These are phyloP conservation scores for Phylloporus sp. DNA, from an alignment of 768 basidiomycete species.

Conservation along the genomic window DNA sequence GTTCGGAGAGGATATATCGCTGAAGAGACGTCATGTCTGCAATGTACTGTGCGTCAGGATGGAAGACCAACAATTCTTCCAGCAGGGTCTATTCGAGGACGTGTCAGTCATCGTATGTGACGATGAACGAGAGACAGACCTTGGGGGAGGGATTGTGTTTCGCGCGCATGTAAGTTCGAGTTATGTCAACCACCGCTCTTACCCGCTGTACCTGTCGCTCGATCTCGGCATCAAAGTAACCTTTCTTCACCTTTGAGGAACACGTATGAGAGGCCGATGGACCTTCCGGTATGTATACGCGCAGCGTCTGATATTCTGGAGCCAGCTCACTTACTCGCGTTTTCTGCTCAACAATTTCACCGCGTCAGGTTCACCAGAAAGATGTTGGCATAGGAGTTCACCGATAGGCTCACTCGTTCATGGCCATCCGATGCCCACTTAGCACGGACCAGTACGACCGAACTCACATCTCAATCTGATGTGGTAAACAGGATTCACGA, in stretches of 20 bases:
- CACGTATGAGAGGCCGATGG: slow-evolving; percentile 71
- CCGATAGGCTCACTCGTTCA: no score
- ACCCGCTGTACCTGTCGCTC: slow-evolving; percentile 93
- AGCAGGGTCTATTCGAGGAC: slow-evolving; percentile 67
- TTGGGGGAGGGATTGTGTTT: slow-evolving; percentile 83
- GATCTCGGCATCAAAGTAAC: slow-evolving; percentile 91
- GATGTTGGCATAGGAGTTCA: no score
- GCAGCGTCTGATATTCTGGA: slow-evolving; percentile 92
- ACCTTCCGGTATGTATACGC: slow-evolving; percentile 76
- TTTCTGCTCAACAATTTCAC: no score
- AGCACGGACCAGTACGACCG: no score
- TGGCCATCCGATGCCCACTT: no score
- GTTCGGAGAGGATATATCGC: slow-evolving; percentile 87
- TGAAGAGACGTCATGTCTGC: slow-evolving; percentile 81
- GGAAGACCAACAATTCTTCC: slow-evolving; percentile 91
- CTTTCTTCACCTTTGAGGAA: slow-evolving; percentile 91
- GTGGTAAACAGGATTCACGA: no score
- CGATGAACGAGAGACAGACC: slow-evolving; percentile 52
- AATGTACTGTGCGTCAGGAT: slow-evolving; percentile 78
- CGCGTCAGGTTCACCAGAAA: no score
- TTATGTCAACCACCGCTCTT: slow-evolving; percentile 92
- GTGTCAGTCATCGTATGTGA: slow-evolving; percentile 6
- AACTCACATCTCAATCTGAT: no score
- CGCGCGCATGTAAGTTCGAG: slow-evolving; percentile 85
- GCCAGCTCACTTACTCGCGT: no score